These are phyloP conservation scores for Fistulifera solaris DNA, from an alignment of 108 stramenopile genomes.

Conservation along the genomic window DNA sequence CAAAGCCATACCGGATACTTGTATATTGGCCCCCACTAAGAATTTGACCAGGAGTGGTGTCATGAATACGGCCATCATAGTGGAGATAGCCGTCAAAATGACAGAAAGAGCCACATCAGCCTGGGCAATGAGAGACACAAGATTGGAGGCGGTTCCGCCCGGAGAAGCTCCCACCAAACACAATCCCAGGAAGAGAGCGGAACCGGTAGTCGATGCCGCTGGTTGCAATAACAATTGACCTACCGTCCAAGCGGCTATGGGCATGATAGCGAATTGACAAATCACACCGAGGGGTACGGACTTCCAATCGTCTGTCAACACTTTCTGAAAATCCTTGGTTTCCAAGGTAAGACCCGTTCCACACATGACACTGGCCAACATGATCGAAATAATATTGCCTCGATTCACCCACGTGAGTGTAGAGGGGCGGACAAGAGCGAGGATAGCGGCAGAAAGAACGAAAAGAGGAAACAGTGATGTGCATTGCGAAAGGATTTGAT, in stretches of 20 bases:
- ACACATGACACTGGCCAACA: conserved; percentile 79
- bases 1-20: conserved; percentile 57
- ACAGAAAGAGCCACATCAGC: conserved; percentile 92
- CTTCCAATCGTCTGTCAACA: conserved; percentile 30
- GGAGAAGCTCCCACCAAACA: conserved; percentile 78
- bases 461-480: conserved; percentile 85
- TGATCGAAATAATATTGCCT: conserved; percentile 49
- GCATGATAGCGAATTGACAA: conserved; percentile 90
- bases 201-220: conserved; percentile 17
- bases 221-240: conserved; percentile 55
- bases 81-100: conserved; percentile 82
- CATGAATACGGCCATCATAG: conserved; percentile 70
- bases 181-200: conserved; percentile 62
- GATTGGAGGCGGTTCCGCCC: conserved; percentile 92
- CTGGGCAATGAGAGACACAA: conserved; percentile 87
- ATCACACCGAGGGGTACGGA: conserved; percentile 81
- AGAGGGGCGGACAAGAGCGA: conserved; percentile 37
- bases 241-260: conserved; percentile 57
- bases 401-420: conserved; percentile 69
- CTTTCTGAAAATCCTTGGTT: conserved; percentile 71
- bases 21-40: conserved; percentile 66
- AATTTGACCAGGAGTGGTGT: conserved; percentile 83
- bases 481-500: conserved; percentile 44
- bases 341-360: conserved; percentile 91
- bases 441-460: conserved; percentile 61